Evolutionary conservation across 495 filamentous ascomycete species (phyloP), one percentile per base, ranked within the genome.

Genomic region (Penicillium manginii): DNA sequence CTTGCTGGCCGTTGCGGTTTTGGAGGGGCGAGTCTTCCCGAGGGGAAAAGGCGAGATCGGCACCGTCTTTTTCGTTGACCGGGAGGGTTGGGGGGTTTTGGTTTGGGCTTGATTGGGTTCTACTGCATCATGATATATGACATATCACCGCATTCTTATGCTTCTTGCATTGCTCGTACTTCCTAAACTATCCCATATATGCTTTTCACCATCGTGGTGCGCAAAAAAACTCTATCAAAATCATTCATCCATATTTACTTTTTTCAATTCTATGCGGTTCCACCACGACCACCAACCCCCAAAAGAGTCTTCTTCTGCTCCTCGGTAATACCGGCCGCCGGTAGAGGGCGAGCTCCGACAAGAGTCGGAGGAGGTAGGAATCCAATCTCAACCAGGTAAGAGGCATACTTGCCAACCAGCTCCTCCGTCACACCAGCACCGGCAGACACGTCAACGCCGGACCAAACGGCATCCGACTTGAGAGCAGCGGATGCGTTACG

Each of bases 391-490:
- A 86, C 78, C 37, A 97, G 74, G 63, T 90, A 96, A 6, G 86
- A 78, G 12, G 92, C 69, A 71, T 92, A 97, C 40, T 83, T 68
- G 11, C 90, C 91, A 45, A 94, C 83, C 48, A 84, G 79, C 59
- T 89, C 85, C 57, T 83, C 80, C n/a, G 75, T 83, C 2, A 93
- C 85, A 40, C 82, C 85, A 14, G 80, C 78, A 10, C 88, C 89
- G 1, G 78, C 81, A 31, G 83, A 85, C 31, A 75, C 77, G 64
- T 92, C 88, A 18, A 86, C 73, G 9, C 83, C 83, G 2, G 86
- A 88, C 81, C 82, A 89, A 33, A 78, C 69, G 0, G 78, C 79
- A 66, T 93, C 88, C 0, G 78, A 71, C 57, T 79, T 81, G 23
- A 96, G 73, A 0, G 89, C 79, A 1, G 76, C 70, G 0, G 81